Evolutionary conservation across 2,329 filamentous ascomycete species (phyloP).

Genomic region (Exophiala sideris): DNA sequence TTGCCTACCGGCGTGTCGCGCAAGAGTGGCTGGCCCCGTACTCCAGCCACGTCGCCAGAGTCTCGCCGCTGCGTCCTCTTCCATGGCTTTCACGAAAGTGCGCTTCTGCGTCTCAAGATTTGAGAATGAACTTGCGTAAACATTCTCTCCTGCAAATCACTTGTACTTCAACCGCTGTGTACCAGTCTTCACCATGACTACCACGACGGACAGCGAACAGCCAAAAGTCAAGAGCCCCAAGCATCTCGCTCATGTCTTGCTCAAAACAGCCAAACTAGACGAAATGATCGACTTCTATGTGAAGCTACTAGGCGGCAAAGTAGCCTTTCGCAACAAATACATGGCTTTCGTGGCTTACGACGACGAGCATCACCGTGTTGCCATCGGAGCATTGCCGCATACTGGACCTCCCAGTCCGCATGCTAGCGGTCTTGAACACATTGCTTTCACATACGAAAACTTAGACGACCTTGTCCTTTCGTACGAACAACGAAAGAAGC

Average conservation of each 20-base stretch:
- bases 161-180: too few species aligned
- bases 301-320: not conserved
- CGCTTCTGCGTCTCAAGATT: too few species aligned
- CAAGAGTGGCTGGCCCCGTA: too few species aligned
- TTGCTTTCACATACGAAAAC: constrained; percentile 6
- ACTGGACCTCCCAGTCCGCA: not conserved
- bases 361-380: constrained; percentile 9
- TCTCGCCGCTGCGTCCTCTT: too few species aligned
- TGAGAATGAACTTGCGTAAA: too few species aligned
- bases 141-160: too few species aligned
- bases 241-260: constrained; percentile 1
- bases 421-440: constrained; percentile 6
- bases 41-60: too few species aligned
- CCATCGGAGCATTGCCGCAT: not conserved
- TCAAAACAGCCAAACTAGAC: not conserved
- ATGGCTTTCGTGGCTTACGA: constrained; percentile 4
- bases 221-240: not conserved
- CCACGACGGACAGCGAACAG: not conserved
- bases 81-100: too few species aligned
- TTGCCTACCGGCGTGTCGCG: too few species aligned
- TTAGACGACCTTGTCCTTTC: constrained; percentile 3
- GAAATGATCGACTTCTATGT: constrained; percentile 5
- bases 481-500: constrained; percentile 2
- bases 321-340: not conserved
- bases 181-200: not conserved